Evolutionary conservation across 441 rosid genomes (phyloP), one percentile per base, ranked within the genome.

Genomic region (Aleurites moluccanus): DNA sequence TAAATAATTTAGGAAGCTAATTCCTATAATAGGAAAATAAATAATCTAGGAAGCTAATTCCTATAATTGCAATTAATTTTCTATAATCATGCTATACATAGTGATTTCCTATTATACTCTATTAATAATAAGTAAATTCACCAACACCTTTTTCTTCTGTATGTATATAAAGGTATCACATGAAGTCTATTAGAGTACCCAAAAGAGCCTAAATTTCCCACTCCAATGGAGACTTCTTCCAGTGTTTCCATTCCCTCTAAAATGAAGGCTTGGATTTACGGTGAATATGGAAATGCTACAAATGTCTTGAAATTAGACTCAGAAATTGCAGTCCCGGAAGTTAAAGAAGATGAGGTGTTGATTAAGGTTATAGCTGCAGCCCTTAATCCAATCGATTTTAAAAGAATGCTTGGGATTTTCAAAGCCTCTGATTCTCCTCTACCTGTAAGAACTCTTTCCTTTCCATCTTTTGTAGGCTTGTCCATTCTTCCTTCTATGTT

Each of bases 191-290:
- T 10, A 8, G 33, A 23, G 62, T 10, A 10, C 30, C 33, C 28
- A 23, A 11, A 56, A 56, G 62, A 59, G 30, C 14, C 35, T 59
- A 13, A 9, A 11, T 25, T 25, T 25, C 14, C 35, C 30, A 59
- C 30, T 25, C 2, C 27, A 13, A 65, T 65, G 71, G 77, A 49
- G 11, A 28, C 25, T 33, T 3, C 27, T 25, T 55, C 63, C 3
- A 65, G 40, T 25, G 11, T 76, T n/a, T 18, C 77, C 0, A 70
- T 86, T 45, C 92, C 97, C 0, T 75, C 65, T 9, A 86, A 83
- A 77, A 92, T 89, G 92, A 90, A 86, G 82, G 92, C 90, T 6
- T 90, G 92, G 95, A 78, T 89, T 2, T 90, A 92, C 60, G 74
- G 76, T 30, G 93, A 90, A 61, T 90, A 92, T 70, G 97, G 91